Evolutionary conservation across 2,329 filamentous ascomycete species (phyloP), one percentile per base, ranked within the genome.

Genomic region (Rachicladosporium sp.): DNA sequence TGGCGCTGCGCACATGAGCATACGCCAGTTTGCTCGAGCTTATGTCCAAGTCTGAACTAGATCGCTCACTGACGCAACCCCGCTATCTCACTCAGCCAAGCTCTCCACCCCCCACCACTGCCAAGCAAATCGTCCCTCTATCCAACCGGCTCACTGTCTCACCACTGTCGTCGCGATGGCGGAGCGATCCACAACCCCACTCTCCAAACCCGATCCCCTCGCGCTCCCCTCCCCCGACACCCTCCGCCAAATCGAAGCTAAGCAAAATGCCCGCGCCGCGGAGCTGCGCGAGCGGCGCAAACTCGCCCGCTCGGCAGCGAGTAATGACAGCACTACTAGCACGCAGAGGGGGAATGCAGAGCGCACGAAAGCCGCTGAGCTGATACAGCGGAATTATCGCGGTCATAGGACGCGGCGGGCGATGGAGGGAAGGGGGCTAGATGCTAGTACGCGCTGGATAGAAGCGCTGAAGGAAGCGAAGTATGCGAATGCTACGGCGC

Each of bases 361-460:
- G 36, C 37, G 40, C 31, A 36, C 37, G 10, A 43, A 49, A 31
- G 57, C 58, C 15, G 59, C 57, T 4, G 41, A 51, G 43, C 38
- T 58, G 38, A 60, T 61, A 13, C 58, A 61, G 51, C 76, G 79
- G 48, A 81, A 78, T 19, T 93, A 87, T 56, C 72, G 86, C 29
- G 84, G 85, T 4, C 84, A 93, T 58, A 72, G 82, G 39, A 71
- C 75, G 36, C 72, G 85, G 33, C 67, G 85, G 35, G 78, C 85
- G 57, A 67, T 91, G 50, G 60, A 73, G 31, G 85, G 85, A 0
- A 67, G 80, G 47, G 73, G 73, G 2, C 57, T 93, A 29, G 73
- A 82, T 57, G 72, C 82, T n/a, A 74, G 69, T 23, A 77, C 78
- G 21, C 67, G 82, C 50, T 88, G 82, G 81, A 65, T 75, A 8